Percentiles rank a stretch among this genome's conserved stretches.
These are phyloP conservation scores for Debaryomyces subglobosus DNA, from an alignment of 1,139 yeast species.

Conservation along the genomic window DNA sequence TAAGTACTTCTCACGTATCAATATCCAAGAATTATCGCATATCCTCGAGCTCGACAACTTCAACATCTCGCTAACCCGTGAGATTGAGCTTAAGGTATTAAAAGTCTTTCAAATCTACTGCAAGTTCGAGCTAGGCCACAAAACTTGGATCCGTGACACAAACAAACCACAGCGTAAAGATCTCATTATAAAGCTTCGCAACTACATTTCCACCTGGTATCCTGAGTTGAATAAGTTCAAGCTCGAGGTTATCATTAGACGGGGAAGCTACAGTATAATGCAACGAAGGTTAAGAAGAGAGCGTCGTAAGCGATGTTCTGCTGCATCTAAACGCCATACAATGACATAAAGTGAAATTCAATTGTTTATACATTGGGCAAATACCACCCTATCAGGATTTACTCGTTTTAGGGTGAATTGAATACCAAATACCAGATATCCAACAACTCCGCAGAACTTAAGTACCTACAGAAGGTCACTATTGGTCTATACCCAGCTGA, in stretches of 20 bases:
- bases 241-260: slow-evolving; percentile 69
- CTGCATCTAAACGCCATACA: background rate
- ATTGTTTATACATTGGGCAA: no score
- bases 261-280: slow-evolving; percentile 81
- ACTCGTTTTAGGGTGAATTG: background rate
- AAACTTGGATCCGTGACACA: slow-evolving; percentile 84
- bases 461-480: background rate
- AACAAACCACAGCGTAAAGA: slow-evolving; percentile 51
- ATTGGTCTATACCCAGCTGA: background rate
- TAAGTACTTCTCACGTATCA: slow-evolving; percentile 31
- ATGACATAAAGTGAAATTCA: background rate
- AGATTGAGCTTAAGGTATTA: slow-evolving; percentile 58
- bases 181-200: slow-evolving; percentile 52
- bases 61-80: slow-evolving; percentile 29
- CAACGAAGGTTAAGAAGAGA: slow-evolving; percentile 75
- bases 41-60: slow-evolving; percentile 28
- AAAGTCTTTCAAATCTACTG: slow-evolving; percentile 58
- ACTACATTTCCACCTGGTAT: slow-evolving; percentile 50
- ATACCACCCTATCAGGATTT: no score
- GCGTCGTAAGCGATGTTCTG: slow-evolving; percentile 38
- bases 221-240: slow-evolving; percentile 52
- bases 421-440: background rate
- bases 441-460: background rate
- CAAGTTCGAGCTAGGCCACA: slow-evolving; percentile 70
- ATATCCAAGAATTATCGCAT: slow-evolving; percentile 30